phyloP scores from a whole-genome alignment of 1,284 basidiomycete species.

The Melampsora larici-populina region DNA sequence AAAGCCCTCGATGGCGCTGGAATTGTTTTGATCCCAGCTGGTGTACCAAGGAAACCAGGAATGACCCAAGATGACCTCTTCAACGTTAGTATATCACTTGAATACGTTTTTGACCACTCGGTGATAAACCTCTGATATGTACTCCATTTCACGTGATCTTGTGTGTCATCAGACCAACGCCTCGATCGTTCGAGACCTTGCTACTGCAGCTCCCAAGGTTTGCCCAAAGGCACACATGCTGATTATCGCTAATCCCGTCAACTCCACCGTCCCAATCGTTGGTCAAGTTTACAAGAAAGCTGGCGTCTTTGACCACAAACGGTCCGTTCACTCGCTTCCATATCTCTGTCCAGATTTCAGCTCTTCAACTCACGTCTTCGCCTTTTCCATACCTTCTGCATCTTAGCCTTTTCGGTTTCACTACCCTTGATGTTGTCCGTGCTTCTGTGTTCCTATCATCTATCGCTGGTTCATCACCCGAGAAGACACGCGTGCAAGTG shows the following conservation, averaged over 20 bases:
- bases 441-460: slow-evolving; percentile 91
- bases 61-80: slow-evolving; percentile 85
- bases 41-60: slow-evolving; percentile 92
- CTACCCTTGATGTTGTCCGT: slow-evolving; percentile 95
- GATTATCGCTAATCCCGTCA: slow-evolving; percentile 72
- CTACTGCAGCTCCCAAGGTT: slow-evolving; percentile 75
- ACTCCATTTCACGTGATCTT: slow-evolving; percentile 26
- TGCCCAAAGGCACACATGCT: slow-evolving; percentile 89
- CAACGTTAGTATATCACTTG: slow-evolving; percentile 62
- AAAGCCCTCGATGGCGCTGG: slow-evolving; percentile 80
- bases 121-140: too few species aligned
- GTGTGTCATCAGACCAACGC: slow-evolving; percentile 76
- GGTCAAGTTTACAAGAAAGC: slow-evolving; percentile 91
- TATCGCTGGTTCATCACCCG: slow-evolving; percentile 63
- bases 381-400: not conserved
- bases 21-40: slow-evolving; percentile 91
- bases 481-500: slow-evolving; percentile 54
- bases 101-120: not conserved
- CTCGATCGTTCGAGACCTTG: slow-evolving; percentile 89
- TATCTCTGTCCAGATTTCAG: not conserved
- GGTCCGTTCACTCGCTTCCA: slow-evolving; percentile 57
- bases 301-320: slow-evolving; percentile 84
- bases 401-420: slow-evolving; percentile 85
- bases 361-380: not conserved
- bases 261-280: slow-evolving; percentile 92